Evolutionary conservation across 371 early-diverging fungal species (phyloP).

Genomic region (Mucor racemosus): DNA sequence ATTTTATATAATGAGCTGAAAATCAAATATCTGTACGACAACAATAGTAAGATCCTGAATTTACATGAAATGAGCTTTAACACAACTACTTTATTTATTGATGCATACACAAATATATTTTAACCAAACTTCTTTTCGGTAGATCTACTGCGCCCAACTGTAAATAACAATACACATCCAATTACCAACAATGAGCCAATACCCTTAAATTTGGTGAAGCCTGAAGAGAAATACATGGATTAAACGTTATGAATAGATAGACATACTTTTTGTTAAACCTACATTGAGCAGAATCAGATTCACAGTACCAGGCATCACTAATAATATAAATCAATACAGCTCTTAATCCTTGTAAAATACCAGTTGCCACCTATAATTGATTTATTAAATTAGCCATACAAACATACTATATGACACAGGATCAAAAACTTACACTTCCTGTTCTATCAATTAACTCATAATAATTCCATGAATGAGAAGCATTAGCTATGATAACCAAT

Average conservation of each 20-base stretch:
- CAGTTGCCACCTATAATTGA: constrained; percentile 61
- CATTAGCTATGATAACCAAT: constrained; percentile 39
- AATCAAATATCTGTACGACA: too few relatives aligned
- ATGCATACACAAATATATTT: background rate
- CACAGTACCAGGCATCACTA: constrained; percentile 72
- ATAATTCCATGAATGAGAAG: constrained; percentile 55
- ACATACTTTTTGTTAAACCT: constrained; percentile 18
- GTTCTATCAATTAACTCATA: constrained; percentile 58
- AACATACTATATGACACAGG: background rate
- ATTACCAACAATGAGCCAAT: constrained; percentile 49
- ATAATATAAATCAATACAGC: constrained; percentile 76
- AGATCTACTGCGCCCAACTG: constrained; percentile 24
- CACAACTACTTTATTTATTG: background rate
- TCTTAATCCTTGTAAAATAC: constrained; percentile 73
- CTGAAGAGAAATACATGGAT: background rate
- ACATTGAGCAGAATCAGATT: constrained; percentile 70
- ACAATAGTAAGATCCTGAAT: too few relatives aligned
- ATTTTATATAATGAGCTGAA: too few relatives aligned
- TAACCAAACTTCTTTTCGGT: constrained; percentile 14
- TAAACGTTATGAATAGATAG: background rate
- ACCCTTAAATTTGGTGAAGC: constrained; percentile 51
- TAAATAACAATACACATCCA: constrained; percentile 55
- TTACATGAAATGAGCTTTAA: too few relatives aligned
- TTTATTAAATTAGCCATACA: constrained; percentile 59
- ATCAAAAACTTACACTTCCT: constrained; percentile 47